Evolutionary conservation across 2,329 filamentous ascomycete species (phyloP), one percentile per base, ranked within the genome.

Genomic region (Cucurbitaria berberidis): DNA sequence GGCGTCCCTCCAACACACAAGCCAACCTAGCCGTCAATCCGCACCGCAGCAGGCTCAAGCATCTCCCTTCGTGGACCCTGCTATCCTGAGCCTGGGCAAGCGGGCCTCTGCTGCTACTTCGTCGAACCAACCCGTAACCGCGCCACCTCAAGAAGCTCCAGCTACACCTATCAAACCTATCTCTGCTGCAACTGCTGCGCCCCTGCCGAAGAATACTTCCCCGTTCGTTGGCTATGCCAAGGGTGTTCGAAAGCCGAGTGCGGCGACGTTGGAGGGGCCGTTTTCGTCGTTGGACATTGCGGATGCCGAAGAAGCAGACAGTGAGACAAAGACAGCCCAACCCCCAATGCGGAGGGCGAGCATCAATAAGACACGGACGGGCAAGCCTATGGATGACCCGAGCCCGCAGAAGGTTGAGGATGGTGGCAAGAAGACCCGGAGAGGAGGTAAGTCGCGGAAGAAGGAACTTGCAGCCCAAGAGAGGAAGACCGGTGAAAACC

Each of bases 51-150:
- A 67, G 22, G 52, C 62, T 29, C 52, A 55, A 35, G 49, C 61
- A 19, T 66, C 80, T 26, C 51, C 64, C 0, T 91, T 95, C 66
- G 82, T 88, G n/a, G 91, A 96, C 65, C 91, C 91, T 10, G 91
- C 91, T 3, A 96, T 96, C 49, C 72, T 96, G 40, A 92, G 90
- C 69, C 84, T 90, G 70, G 74, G 74, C 18, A 79, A 73, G 54
- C 63, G 66, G 65, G 55, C 74, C 64, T 45, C 71, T 67, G 41
- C 64, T 16, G 59, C 60, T 27, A 61, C 60, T 45, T 51, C 64
- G 3, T 48, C 53, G 13, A 56, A 57, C 18, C 64, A 67, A 34
- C 36, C 62, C 13, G 51, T 63, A 27, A 48, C 62, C 36, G 60
- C 63, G 26, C 59, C 60, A 21, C 69, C 70, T 2, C 72, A 71